Base-by-base conservation (phyloP, 108 stramenopile species). In the Skeletonema grethae region DNA sequence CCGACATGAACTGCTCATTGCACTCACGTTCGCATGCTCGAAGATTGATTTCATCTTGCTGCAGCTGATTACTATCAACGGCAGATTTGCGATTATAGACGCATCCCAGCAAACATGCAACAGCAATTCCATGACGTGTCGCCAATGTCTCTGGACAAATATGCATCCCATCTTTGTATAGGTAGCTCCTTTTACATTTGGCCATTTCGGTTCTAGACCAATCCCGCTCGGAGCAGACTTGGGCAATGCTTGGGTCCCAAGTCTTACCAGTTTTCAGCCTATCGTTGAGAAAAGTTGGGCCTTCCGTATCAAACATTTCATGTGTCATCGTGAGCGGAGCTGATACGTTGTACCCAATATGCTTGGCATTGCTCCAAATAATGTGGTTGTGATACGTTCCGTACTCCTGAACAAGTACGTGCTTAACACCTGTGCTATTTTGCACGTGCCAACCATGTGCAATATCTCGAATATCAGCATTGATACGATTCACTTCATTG, bases 351-450 rank as follows among this genome's bases (percentile, higher is more conserved):
- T 28, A 28, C 25, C 25, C 25, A 1, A 28, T 28, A 28, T 28
- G 25, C 1, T 28, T 28, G 25, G 25, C 25, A 28, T 28, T 28
- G 25, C 25, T 28, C 25, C 25, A 28, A 28, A 28, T 28, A 28
- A 28, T 28, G 25, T 28, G 25, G 1, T 28, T 28, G 50, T 57
- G 31, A 53, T 59, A 80, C 2, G 39, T 34, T 18, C 61, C 78
- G 34, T 74, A 79, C 18, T 84, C 83, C 34, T 66, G 61, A 15
- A 84, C 63, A 13, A 84, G 35, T 12, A 78, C 72, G 30, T 73
- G 34, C 34, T 66, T 56, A 2, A 76, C 39, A 20, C 45, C 67
- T 35, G 75, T 29, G 16, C 45, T 66, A 12, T 65, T 16, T 18
- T 31, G 13, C 22, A 11, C 8, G 39, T 57, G 29, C 71, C 76